phyloP scores from a whole-genome alignment of 2,329 filamentous ascomycete genomes.

The Curvularia sp. region DNA sequence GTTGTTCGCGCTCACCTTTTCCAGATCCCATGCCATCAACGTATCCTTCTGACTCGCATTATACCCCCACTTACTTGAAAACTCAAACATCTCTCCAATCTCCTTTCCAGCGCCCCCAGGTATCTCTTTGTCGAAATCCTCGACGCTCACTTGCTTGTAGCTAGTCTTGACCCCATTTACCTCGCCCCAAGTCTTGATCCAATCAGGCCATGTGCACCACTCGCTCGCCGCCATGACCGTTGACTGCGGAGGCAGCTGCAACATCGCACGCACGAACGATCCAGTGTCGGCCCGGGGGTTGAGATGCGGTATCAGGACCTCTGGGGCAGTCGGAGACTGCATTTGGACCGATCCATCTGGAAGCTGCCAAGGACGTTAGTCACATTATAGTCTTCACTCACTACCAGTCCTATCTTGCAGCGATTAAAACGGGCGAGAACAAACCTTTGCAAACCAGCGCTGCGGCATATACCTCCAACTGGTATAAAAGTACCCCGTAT shows the following conservation, averaged over 20 bases:
- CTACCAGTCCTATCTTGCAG: background rate
- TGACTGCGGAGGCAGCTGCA: constrained; percentile 8
- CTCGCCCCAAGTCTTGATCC: constrained; percentile 31
- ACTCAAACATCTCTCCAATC: constrained; percentile 2
- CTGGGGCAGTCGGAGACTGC: background rate
- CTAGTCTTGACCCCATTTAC: constrained; percentile 26
- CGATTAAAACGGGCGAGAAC: background rate
- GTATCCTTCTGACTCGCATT: background rate
- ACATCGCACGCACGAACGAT: background rate
- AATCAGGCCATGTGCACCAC: constrained; percentile 30
- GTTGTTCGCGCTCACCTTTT: background rate
- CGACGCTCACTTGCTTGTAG: constrained; percentile 25
- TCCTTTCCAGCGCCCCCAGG: background rate
- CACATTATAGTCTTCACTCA: background rate
- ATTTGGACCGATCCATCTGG: background rate
- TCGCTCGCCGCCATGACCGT: constrained; percentile 35
- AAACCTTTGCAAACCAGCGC: background rate
- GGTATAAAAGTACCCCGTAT: background rate
- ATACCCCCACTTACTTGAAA: background rate
- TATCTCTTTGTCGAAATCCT: constrained; percentile 21
- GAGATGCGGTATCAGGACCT: background rate
- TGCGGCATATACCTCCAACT: background rate
- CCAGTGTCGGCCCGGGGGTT: background rate
- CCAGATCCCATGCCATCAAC: background rate
- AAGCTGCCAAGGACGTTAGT: background rate